Base-by-base conservation (phyloP, 257 asterid species). In the Apocynum venetum region DNA sequence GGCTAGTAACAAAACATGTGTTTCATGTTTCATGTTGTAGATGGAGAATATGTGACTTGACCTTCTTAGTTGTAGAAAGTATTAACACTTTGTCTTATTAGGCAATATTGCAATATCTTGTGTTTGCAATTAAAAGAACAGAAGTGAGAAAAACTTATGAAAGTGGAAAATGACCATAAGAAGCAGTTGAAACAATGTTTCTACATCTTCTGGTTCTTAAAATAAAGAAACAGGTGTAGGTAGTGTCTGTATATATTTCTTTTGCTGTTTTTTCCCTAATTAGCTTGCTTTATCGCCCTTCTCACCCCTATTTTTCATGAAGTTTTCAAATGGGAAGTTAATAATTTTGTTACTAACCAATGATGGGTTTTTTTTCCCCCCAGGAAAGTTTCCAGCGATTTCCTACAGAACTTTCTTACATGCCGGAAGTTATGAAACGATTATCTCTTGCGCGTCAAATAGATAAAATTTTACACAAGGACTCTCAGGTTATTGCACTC, bases 401-500 rank as follows among this genome's bases (percentile, higher is more conserved):
- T 88, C 99, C 99, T 67, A 83, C 89, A 72, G 90, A 90, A 77
- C 68, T 79, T 49, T 91, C 99, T 38, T 91, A 86, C 85, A 87
- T 95, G 92, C 91, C 91, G 15, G 99, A 89, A 85, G 89, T 95
- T 73, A 87, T 83, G 91, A 93, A 88, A 83, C 88, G 98, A 79
- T 83, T 91, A 80, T 91, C 98, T 73, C 97, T 95, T 86, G 99
- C 99, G 61, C 91, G 85, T 72, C 97, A 91, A 87, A 89, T 95
- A 80, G 99, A 95, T 87, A 93, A 91, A 86, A 88, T 93, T 76
- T 53, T 70, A 35, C 87, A 92, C 63, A 95, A 90, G 87, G 89
- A 89, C 80, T 90, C 97, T 78, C 93, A 90, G 99, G 99, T 95
- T 83, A 79, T 79, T 63, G 8, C 44, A 60, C 60, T 69, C 55